Percentiles rank a stretch among this genome's conserved stretches.
Evolutionary conservation across 2,329 filamentous ascomycete species (phyloP).

Genomic region (Incumbomyces delicatus): DNA sequence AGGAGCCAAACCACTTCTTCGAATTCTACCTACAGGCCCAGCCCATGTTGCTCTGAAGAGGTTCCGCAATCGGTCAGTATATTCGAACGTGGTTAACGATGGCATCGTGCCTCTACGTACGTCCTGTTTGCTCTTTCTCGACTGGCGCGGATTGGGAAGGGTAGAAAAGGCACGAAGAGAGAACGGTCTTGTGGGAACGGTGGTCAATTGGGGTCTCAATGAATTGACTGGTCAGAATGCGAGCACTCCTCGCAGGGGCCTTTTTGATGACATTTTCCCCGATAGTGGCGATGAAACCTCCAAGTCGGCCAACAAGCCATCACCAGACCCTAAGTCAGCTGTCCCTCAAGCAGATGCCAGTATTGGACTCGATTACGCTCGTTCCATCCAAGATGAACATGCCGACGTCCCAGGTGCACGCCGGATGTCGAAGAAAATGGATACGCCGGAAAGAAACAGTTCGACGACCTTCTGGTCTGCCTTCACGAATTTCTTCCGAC

Average conservation of each 20-base stretch:
- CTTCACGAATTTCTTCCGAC: slow-evolving; percentile 67
- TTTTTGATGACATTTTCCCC: slow-evolving; percentile 23
- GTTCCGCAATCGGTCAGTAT: slow-evolving; percentile 70
- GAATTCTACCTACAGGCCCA: slow-evolving; percentile 68
- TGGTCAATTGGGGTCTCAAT: slow-evolving; percentile 89
- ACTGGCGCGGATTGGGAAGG: slow-evolving; percentile 87
- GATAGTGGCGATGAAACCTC: slow-evolving; percentile 14
- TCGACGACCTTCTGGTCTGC: slow-evolving; percentile 37
- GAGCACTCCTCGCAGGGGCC: slow-evolving; percentile 41
- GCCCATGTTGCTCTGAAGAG: slow-evolving; percentile 69
- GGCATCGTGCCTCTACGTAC: slow-evolving; percentile 87
- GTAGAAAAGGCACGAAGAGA: slow-evolving; percentile 91
- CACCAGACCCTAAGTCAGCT: slow-evolving; percentile 13
- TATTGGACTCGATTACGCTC: slow-evolving; percentile 12
- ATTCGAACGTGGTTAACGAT: slow-evolving; percentile 83
- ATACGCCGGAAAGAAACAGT: neutral
- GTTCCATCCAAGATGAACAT: neutral
- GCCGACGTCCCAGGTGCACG: neutral
- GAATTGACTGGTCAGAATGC: slow-evolving; percentile 67
- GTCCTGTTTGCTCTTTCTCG: slow-evolving; percentile 89
- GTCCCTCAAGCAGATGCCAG: slow-evolving; percentile 19
- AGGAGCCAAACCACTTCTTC: slow-evolving; percentile 64
- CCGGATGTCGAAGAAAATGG: neutral
- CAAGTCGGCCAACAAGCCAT: slow-evolving; percentile 6
- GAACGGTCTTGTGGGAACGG: slow-evolving; percentile 82